Evolutionary conservation across 176 grass and related monocot species (phyloP).

Genomic region (Ensete ventricosum): DNA sequence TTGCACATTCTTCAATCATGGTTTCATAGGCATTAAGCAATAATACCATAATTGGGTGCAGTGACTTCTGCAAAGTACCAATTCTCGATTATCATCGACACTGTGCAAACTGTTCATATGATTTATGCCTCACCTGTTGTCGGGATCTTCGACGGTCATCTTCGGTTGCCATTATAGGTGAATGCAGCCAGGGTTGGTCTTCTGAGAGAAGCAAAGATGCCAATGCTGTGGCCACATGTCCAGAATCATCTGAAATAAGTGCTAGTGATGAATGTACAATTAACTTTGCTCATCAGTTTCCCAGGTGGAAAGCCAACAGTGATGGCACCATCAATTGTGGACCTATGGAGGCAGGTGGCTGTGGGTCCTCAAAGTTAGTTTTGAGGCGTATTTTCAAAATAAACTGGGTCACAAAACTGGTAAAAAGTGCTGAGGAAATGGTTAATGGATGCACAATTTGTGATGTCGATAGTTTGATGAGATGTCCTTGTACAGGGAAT

Average conservation of each 20-base stretch:
- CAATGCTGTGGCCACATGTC: constrained; percentile 25
- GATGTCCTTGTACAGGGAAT: constrained; percentile 27
- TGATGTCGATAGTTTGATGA: constrained; percentile 28
- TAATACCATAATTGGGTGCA: constrained; percentile 30
- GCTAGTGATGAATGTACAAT: constrained; percentile 34
- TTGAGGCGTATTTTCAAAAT: constrained; percentile 96
- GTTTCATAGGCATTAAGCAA: neutral
- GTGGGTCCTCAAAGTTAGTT: constrained; percentile 71
- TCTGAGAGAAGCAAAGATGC: constrained; percentile 38
- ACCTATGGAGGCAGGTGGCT: constrained; percentile 56
- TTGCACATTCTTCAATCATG: neutral
- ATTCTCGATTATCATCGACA: constrained; percentile 95
- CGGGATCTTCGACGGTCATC: constrained; percentile 56
- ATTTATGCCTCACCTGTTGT: constrained; percentile 87
- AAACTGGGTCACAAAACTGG: constrained; percentile 91
- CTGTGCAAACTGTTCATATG: constrained; percentile 68
- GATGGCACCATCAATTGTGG: constrained; percentile 70
- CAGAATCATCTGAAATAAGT: constrained; percentile 29
- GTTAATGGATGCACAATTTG: constrained; percentile 71
- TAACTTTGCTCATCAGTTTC: constrained; percentile 57
- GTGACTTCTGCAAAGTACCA: constrained; percentile 85
- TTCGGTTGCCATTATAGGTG: constrained; percentile 25
- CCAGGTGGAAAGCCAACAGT: constrained; percentile 68
- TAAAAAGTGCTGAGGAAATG: constrained; percentile 86
- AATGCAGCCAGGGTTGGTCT: constrained; percentile 19